Evolutionary conservation across 257 asterid genomes (phyloP), one percentile per base, ranked within the genome.

Genomic region (Nicotiana knightiana): DNA sequence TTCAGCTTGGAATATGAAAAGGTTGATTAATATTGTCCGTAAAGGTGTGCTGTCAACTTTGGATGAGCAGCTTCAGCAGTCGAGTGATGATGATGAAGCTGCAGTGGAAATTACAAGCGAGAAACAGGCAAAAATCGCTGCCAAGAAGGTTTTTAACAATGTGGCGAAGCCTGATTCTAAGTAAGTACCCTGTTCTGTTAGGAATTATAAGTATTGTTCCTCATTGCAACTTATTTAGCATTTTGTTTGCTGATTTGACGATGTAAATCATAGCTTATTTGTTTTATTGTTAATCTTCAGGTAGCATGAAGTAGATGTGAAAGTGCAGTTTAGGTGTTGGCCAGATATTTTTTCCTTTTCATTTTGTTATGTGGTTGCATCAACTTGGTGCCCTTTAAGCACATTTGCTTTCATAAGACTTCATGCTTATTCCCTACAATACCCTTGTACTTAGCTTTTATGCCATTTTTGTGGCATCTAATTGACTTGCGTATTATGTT

Each of bases 1-100:
- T 78, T 92, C 99, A 5, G 99, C 99, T 70, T 92, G 97, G 98
- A 93, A 95, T 85, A 95, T 95, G 99, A 93, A 95, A 88, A 92
- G 98, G 90, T 51, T 95, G 93, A 86, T 87, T 62, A 92, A 89
- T 81, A 88, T 90, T 17, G 98, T 89, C 6, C 87, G 93, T 82
- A 86, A 88, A 33, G 97, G 98, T 13, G 92, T 85, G 17, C 76
- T 95, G 62, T 89, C 99, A 15, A 93, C 97, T 59, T 85, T 91
- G 75, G 97, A 95, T 55, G 98, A 95, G 89, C 86, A 90, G 37
- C 79, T 93, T 57, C 91, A 86, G 61, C 97, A 92, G 57, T 67
- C 92, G 0, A 59, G 88, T 1, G 89, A 67, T 3, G 92, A 93
- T 6, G 97, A 95, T 62, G 99, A 93, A 88, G 81, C 95, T 4